phyloP scores from a whole-genome alignment of 192 early-diverging fungal species.

The Coemansia sp. region DNA sequence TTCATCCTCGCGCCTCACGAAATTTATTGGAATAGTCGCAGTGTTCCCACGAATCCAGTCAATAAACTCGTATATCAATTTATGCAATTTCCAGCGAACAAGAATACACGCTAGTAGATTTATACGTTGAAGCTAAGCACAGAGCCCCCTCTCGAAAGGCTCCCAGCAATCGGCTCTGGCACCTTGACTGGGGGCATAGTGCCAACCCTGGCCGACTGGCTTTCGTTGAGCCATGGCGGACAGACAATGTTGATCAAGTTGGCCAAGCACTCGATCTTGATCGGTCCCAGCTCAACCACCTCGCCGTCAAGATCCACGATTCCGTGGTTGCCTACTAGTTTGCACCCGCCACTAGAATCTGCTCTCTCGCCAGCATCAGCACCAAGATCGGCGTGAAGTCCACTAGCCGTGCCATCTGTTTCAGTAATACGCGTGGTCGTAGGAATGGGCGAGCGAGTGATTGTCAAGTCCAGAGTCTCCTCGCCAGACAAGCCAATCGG shows the following conservation, averaged over 20 bases:
- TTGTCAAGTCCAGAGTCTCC: not conserved
- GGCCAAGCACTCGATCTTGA: slow-evolving; percentile 55
- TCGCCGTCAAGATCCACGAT: slow-evolving; percentile 59
- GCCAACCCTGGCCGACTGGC: slow-evolving; percentile 18
- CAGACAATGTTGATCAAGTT: slow-evolving; percentile 36
- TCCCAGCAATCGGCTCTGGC: slow-evolving; percentile 33
- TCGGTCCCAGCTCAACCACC: slow-evolving; percentile 43
- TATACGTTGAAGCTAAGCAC: slow-evolving; percentile 41
- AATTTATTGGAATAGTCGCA: too few relatives aligned
- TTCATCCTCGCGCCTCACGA: not conserved
- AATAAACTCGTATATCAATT: not conserved
- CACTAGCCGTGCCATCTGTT: not conserved
- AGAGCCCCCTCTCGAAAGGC: slow-evolving; percentile 43
- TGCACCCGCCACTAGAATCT: slow-evolving; percentile 15
- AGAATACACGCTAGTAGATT: not conserved
- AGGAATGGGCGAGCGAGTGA: slow-evolving; percentile 1
- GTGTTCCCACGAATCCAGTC: too few relatives aligned
- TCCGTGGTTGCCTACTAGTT: slow-evolving; percentile 41
- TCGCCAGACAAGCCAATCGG: not conserved
- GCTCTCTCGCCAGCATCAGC: not conserved
- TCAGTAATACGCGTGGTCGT: not conserved
- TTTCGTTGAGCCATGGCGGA: slow-evolving; percentile 52
- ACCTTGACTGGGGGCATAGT: slow-evolving; percentile 27
- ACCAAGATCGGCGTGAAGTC: not conserved
- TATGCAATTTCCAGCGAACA: not conserved